Base-by-base conservation (phyloP, 805 yeast genomes). In the Allodekkera sacchari region DNA sequence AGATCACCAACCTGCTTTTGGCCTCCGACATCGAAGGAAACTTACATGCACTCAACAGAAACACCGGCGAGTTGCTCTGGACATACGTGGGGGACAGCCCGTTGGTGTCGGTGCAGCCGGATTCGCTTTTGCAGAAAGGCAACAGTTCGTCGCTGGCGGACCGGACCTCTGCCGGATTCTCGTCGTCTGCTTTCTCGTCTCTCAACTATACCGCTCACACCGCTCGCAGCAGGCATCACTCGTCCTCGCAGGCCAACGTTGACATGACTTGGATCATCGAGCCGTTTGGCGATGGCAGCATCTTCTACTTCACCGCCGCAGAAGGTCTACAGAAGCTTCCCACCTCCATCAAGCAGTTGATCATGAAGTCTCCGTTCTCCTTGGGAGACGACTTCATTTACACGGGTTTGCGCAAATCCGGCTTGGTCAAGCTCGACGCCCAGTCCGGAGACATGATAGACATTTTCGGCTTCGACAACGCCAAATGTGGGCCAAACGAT, bases 21-120 rank as follows among this genome's bases (percentile, higher is more conserved):
- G 74, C 83, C 0, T 74, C 88, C 9, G 94, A 88, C 46, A 69
- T 87, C 2, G 95, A 89, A 47, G 97, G 96, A 2, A 77, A 82
- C 18, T 53, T 88, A 7, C 92, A 85, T 50, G 95, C 92, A 0
- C 55, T 87, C 7, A 75, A 78, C 41, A 63, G 96, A 38, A 63
- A 71, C 30, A 74, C 81, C 0, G 97, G 97, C 2, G 71, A 71
- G 17, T 52, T 77, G 7, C 48, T 79, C 11, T 88, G 97, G 97
- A 67, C 85, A 0, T 55, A 87, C 3, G 70, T 73, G 4, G 74
- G 83, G 3, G 72, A 70, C 13, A 71, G 68, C 3, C 79, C 94
- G 0, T 57, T 82, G 32, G 83, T 81, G 8, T 55, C 36, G 2
- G 39, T 54, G 28, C 59, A 19, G 48, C 53, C 1, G 45, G 42